Base-by-base conservation (phyloP, 371 early-diverging fungal genomes). In the Coemansia sp. region DNA sequence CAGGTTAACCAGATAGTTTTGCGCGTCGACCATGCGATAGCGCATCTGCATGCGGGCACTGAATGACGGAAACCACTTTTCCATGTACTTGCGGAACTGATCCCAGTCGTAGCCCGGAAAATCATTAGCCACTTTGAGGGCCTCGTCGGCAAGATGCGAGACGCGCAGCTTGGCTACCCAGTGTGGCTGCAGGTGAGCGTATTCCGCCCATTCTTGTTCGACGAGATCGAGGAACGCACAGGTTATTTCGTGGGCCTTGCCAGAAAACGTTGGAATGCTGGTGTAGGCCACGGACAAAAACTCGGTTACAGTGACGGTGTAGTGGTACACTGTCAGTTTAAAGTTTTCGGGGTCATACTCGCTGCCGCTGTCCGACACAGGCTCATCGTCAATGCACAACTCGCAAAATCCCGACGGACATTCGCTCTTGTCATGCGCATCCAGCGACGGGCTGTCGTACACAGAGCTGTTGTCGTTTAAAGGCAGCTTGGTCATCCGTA, bases 1-100 rank as follows among this genome's bases (percentile, higher is more conserved):
- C 33, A 51, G 10, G 34, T 32, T 34, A 4, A 32, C 51, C 34
- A 51, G 16, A 34, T 51, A 51, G 36, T 29, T 51, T 18, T 51
- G 51, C 34, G 12, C 32, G 32, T 51, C 51, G 9, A 51, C 34
- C 51, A 51, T 51, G 34, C 1, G 11, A 9, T 51, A 51, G 14
- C 51, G 51, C 34, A 33, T 51, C 8, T 51, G 51, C 51, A 51
- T 51, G 6, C 51, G 51, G 5, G 51, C 51, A 6, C 33, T 51
- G 12, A 16, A 32, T 14, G 51, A 6, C 11, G 51, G 34, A 16
- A 51, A 32, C 51, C 51, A 51, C 34, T 33, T 32, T 32, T 51
- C 51, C 51, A 51, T 51, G 33, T 51, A 16, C 29, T 5, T 14
- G 12, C 51, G 12, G 8, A 51, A 51, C 29, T 33, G 5, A 4